Conservation (phyloP, 2,329 filamentous ascomycete species). For the Albophoma yamanashiensis region DNA sequence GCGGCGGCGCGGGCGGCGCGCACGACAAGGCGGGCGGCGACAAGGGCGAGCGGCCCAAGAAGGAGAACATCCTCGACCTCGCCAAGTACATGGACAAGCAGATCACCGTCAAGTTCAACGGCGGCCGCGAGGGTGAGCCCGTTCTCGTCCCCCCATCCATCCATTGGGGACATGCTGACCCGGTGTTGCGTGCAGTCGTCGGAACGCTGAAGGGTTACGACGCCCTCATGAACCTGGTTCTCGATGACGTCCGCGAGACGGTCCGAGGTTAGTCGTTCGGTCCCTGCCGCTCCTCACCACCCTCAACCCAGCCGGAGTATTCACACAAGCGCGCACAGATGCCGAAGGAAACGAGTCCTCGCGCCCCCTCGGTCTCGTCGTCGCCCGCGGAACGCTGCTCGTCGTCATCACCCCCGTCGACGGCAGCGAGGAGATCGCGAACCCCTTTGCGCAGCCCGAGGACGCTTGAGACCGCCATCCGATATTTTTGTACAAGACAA, state of each 20-base stretch:
- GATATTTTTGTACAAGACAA: not conserved
- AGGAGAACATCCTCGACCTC: conserved; percentile 96
- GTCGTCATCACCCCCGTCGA: conserved; percentile 89
- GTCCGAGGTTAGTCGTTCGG: conserved; percentile 57
- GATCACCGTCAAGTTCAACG: conserved; percentile 93
- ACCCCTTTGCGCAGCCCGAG: conserved; percentile 74
- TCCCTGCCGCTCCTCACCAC: not conserved
- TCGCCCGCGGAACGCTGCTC: conserved; percentile 83
- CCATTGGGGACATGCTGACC: conserved; percentile 21
- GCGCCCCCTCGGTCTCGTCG: conserved; percentile 73
- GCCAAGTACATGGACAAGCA: conserved; percentile 96
- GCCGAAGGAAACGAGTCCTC: conserved; percentile 84
- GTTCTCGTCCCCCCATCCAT: not conserved
- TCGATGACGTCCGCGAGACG: conserved; percentile 87
- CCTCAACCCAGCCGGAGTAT: not conserved
- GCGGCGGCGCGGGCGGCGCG: conserved; percentile 31
- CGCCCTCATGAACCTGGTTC: conserved; percentile 92
- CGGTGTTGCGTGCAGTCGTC: not conserved
- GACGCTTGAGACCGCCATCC: conserved; percentile 36
- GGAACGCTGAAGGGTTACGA: conserved; percentile 93
- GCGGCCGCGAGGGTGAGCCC: conserved; percentile 73
- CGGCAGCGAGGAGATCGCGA: conserved; percentile 90
- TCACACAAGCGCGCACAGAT: conserved; percentile 41
- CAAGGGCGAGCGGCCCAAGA: conserved; percentile 72
- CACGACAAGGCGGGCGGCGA: conserved; percentile 26